phyloP scores from a whole-genome alignment of 768 basidiomycete species.

The Hirschioporus abietinus region DNA sequence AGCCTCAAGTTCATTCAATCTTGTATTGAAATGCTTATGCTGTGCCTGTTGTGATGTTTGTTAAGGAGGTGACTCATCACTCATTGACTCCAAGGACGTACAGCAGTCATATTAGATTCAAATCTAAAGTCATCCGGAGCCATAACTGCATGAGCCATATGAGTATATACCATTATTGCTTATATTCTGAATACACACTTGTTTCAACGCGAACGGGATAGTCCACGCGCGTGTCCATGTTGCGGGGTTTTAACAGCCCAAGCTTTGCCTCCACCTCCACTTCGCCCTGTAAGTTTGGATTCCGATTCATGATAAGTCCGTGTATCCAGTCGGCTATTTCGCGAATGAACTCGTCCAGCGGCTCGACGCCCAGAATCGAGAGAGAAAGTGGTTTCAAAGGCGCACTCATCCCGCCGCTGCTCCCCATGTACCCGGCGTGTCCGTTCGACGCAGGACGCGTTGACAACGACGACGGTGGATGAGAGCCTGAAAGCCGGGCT shows the following conservation, averaged over 20 bases:
- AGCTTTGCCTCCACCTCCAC: conserved; percentile 93
- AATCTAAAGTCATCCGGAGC: conserved; percentile 69
- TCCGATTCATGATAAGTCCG: conserved; percentile 57
- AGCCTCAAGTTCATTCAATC: conserved; percentile 79
- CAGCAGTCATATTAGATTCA: conserved; percentile 89
- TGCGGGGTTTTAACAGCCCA: conserved; percentile 62
- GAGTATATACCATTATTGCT: conserved; percentile 3
- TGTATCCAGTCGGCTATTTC: conserved; percentile 88
- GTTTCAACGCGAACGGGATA: conserved; percentile 80
- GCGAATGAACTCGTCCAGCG: conserved; percentile 88
- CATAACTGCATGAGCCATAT: conserved; percentile 47
- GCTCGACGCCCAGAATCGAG: conserved; percentile 85
- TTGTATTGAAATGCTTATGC: conserved; percentile 79
- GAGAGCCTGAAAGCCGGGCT: neutral
- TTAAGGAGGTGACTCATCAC: conserved; percentile 19
- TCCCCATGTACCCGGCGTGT: neutral
- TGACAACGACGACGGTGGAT: neutral
- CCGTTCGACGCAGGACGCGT: neutral
- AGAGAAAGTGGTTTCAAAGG: conserved; percentile 60
- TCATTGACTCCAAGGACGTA: conserved; percentile 34
- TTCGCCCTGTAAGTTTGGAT: conserved; percentile 39
- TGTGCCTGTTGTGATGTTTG: conserved; percentile 50
- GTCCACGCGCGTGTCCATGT: conserved; percentile 48
- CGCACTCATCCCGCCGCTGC: neutral
- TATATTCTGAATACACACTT: conserved; percentile 45